A percentile compares a stretch with the other conserved stretches of the same genome.
Evolutionary conservation across 2,329 filamentous ascomycete species (phyloP).

Genomic region (Colletotrichum chrysophilum): DNA sequence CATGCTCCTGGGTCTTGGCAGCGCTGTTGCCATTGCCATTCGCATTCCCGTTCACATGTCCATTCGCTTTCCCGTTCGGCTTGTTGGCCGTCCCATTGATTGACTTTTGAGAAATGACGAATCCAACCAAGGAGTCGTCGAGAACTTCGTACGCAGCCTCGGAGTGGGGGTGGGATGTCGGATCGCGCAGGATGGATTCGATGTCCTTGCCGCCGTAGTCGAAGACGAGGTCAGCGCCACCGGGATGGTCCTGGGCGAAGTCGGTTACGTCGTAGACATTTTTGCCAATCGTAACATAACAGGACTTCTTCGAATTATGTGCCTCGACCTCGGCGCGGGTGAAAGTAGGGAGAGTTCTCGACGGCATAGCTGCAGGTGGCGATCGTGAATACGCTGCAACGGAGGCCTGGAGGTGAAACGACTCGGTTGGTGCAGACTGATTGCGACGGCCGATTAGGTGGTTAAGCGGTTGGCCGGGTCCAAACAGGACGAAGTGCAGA

Average conservation of each 20-base stretch:
- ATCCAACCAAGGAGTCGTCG: constrained; percentile 85
- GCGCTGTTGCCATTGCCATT: constrained; percentile 28
- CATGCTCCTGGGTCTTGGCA: constrained; percentile 40
- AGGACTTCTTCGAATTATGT: constrained; percentile 82
- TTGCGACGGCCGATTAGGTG: not conserved
- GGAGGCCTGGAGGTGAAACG: constrained; percentile 9
- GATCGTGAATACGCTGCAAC: constrained; percentile 1
- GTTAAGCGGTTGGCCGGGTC: not conserved
- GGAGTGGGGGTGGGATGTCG: constrained; percentile 82
- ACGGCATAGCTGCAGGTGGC: constrained; percentile 65
- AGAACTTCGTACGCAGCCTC: constrained; percentile 96
- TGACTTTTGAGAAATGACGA: constrained; percentile 68
- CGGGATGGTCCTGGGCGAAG: constrained; percentile 89
- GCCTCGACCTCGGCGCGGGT: constrained; percentile 79
- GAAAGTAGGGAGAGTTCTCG: constrained; percentile 82
- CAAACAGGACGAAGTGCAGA: not conserved
- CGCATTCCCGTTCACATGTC: constrained; percentile 13
- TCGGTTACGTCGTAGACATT: constrained; percentile 96
- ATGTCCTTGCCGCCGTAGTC: constrained; percentile 92
- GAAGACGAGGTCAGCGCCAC: constrained; percentile 85
- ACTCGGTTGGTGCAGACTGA: not conserved
- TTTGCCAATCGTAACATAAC: constrained; percentile 88
- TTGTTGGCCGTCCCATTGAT: constrained; percentile 36
- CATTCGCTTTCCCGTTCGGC: constrained; percentile 39
- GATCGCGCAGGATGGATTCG: constrained; percentile 80